Percentiles rank a stretch among this genome's conserved stretches.
These are phyloP conservation scores for Candida adriatica DNA, from an alignment of 805 yeast species.

Conservation along the genomic window DNA sequence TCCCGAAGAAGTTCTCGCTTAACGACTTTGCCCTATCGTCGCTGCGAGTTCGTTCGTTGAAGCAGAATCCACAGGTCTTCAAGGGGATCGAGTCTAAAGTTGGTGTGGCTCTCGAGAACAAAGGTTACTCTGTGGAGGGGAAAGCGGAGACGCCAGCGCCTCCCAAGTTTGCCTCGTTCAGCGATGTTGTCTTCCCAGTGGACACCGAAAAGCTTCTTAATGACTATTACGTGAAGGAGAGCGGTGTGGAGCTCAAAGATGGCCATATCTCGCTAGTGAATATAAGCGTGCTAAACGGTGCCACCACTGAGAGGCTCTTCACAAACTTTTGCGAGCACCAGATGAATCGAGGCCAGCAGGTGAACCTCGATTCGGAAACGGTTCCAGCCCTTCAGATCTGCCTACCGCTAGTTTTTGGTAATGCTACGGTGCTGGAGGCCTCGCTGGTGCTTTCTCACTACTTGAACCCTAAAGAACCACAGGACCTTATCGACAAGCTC, in stretches of 20 bases:
- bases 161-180: no score
- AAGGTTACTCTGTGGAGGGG: no score
- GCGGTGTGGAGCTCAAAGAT: no score
- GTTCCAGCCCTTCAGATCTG: conserved; percentile 7
- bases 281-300: no score
- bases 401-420: conserved; percentile 7
- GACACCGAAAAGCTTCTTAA: no score
- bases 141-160: no score
- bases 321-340: conserved; percentile 3
- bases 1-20: conserved; percentile 6
- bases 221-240: no score
- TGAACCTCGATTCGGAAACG: no score
- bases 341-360: no score
- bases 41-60: conserved; percentile 5
- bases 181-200: no score
- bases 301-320: conserved; percentile 3
- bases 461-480: background rate
- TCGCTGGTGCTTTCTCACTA: conserved; percentile 2
- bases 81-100: conserved; percentile 1
- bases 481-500: background rate
- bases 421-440: conserved; percentile 6
- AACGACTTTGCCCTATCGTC: conserved; percentile 7
- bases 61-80: conserved; percentile 3
- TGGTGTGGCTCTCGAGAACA: conserved; percentile 1
- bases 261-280: conserved; percentile 3